Evolutionary conservation across 2,329 filamentous ascomycete species (phyloP).

Genomic region (Fusarium keratoplasticum): DNA sequence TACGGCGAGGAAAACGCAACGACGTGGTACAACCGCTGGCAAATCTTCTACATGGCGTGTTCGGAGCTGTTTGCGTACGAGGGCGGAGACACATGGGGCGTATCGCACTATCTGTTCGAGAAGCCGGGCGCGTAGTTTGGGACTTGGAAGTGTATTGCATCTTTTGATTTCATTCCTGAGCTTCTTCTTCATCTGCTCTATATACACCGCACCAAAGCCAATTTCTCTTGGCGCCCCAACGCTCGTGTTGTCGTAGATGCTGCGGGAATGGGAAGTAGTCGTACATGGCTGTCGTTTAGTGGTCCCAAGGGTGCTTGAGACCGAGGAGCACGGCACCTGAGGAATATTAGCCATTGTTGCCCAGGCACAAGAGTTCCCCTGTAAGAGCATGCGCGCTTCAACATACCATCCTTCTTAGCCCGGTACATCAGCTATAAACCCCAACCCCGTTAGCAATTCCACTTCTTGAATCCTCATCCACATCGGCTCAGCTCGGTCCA

Average conservation of each 20-base stretch:
- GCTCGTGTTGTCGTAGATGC: slow-evolving; percentile 17
- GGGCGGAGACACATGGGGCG: slow-evolving; percentile 75
- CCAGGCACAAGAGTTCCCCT: not conserved
- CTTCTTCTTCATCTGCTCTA: slow-evolving; percentile 28
- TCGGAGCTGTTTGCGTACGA: slow-evolving; percentile 75
- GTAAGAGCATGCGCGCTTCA: not conserved
- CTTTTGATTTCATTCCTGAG: slow-evolving; percentile 30
- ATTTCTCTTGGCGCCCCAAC: slow-evolving; percentile 5
- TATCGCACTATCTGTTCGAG: slow-evolving; percentile 75
- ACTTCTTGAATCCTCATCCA: not conserved
- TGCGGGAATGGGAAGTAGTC: slow-evolving; percentile 23
- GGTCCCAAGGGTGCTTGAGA: slow-evolving; percentile 97
- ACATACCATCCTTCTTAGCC: slow-evolving; percentile 89
- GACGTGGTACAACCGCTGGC: slow-evolving; percentile 77
- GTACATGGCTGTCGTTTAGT: slow-evolving; percentile 63
- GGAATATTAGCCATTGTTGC: slow-evolving; percentile 22
- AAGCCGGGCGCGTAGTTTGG: slow-evolving; percentile 54
- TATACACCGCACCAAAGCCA: slow-evolving; percentile 32
- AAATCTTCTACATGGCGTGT: slow-evolving; percentile 79
- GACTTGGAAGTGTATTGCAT: not conserved
- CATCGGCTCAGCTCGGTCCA: not conserved
- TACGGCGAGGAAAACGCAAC: slow-evolving; percentile 70
- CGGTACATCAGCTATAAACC: slow-evolving; percentile 85
- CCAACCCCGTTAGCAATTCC: slow-evolving; percentile 18
- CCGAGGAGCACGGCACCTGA: slow-evolving; percentile 82